Conservation (phyloP, 805 yeast genomes). For the Candida odintsovae region DNA sequence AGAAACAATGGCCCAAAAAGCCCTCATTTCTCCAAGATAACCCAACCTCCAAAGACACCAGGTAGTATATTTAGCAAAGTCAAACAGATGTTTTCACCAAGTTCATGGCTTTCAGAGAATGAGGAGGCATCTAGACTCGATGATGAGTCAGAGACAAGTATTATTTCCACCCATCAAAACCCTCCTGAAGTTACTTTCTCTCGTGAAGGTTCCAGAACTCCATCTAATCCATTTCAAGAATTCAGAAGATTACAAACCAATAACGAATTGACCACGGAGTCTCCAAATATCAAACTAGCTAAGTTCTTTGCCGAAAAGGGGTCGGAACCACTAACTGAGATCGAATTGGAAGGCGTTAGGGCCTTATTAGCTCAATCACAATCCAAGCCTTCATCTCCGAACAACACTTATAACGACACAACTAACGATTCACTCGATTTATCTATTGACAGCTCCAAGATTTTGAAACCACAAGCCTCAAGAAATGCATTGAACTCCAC, state of each 20-base stretch:
- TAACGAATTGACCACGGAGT: constrained; percentile 13
- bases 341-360: constrained; percentile 79
- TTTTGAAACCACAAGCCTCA: constrained; percentile 3
- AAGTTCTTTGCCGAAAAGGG: constrained; percentile 72
- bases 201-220: constrained; percentile 1
- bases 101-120: constrained; percentile 10
- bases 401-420: constrained; percentile 5
- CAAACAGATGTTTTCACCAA: constrained; percentile 21
- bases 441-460: neutral
- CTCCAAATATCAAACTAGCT: constrained; percentile 58
- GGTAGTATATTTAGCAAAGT: constrained; percentile 22
- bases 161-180: constrained; percentile 4
- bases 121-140: constrained; percentile 1
- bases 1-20: constrained; percentile 7
- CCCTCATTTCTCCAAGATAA: constrained; percentile 27
- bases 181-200: neutral
- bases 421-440: neutral
- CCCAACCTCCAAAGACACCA: constrained; percentile 25
- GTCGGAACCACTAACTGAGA: constrained; percentile 61
- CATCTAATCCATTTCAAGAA: constrained; percentile 17
- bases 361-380: constrained; percentile 45
- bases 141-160: constrained; percentile 11
- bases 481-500: constrained; percentile 9
- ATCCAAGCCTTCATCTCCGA: constrained; percentile 21
- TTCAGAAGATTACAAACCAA: constrained; percentile 8